Percentiles rank a stretch among this genome's conserved stretches.
phyloP scores from a whole-genome alignment of 495 filamentous ascomycete species.

The Sabuloglossum arenarium region DNA sequence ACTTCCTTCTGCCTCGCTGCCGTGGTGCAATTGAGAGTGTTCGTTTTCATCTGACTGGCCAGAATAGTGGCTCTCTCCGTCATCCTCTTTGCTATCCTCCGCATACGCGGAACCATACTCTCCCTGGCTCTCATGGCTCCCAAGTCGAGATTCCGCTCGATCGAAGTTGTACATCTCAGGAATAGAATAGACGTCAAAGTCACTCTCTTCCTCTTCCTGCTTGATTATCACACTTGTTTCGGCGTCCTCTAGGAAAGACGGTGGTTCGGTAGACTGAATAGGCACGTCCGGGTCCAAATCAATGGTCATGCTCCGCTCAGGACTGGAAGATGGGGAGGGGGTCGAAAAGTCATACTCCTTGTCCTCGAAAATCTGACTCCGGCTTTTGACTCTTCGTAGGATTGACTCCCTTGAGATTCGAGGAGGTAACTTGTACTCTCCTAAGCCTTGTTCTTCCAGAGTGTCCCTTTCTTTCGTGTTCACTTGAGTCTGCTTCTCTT shows the following conservation, averaged over 20 bases:
- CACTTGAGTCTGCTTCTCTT: conserved; percentile 18
- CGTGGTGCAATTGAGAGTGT: conserved; percentile 6
- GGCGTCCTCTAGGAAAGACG: conserved; percentile 31
- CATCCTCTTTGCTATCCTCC: conserved; percentile 12
- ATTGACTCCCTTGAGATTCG: conserved; percentile 89
- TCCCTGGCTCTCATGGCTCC: conserved; percentile 11
- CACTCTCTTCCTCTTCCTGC: conserved; percentile 36
- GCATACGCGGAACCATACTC: neutral
- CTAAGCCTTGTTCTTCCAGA: conserved; percentile 28
- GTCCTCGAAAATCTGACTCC: conserved; percentile 26
- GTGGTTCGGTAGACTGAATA: conserved; percentile 48
- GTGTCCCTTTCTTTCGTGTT: conserved; percentile 14
- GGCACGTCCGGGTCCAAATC: conserved; percentile 63
- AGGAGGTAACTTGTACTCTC: conserved; percentile 42
- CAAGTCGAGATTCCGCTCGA: neutral
- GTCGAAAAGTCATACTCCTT: conserved; percentile 37
- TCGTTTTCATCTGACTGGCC: conserved; percentile 8
- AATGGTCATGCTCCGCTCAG: conserved; percentile 24
- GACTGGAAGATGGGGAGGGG: conserved; percentile 28
- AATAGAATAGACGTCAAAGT: conserved; percentile 47
- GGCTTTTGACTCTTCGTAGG: conserved; percentile 58
- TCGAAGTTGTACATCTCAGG: conserved; percentile 32
- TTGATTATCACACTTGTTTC: conserved; percentile 46
- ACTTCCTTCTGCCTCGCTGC: conserved; percentile 11
- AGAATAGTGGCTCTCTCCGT: conserved; percentile 19